Percentiles rank a stretch among this genome's conserved stretches.
Conservation (phyloP, 1,284 basidiomycete species). For the Naganishia albida region DNA sequence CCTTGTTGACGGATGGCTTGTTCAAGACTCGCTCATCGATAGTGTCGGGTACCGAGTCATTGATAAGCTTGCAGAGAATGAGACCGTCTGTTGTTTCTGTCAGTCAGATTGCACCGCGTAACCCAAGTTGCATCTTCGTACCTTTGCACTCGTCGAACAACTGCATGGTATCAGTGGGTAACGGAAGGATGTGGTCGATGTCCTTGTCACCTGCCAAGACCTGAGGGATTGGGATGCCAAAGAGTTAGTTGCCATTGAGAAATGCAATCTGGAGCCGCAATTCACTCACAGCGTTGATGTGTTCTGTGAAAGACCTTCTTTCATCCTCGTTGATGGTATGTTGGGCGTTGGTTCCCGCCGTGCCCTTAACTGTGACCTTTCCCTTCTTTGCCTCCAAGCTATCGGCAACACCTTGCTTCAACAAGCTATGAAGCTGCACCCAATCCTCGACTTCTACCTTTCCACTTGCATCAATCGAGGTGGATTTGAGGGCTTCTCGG, state of each 20-base stretch:
- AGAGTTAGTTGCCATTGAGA: background rate
- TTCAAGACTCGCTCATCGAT: conserved; percentile 98
- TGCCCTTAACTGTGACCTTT: conserved; percentile 91
- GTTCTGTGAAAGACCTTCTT: conserved; percentile 90
- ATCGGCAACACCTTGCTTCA: conserved; percentile 29
- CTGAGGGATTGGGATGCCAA: conserved; percentile 53
- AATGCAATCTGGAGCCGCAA: conserved; percentile 23
- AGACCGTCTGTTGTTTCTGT: conserved; percentile 67
- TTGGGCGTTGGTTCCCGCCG: conserved; percentile 85
- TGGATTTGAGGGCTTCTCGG: conserved; percentile 82
- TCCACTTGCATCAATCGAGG: conserved; percentile 90
- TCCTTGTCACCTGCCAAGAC: conserved; percentile 88
- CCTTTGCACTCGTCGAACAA: conserved; percentile 91
- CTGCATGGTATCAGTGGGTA: conserved; percentile 98
- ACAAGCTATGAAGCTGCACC: conserved; percentile 61
- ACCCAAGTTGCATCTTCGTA: conserved; percentile 37
- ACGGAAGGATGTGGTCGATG: conserved; percentile 78
- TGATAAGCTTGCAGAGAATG: conserved; percentile 96
- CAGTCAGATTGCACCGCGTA: background rate
- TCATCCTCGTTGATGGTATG: conserved; percentile 99
- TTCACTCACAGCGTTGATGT: conserved; percentile 80
- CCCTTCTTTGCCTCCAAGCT: conserved; percentile 67
- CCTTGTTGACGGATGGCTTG: conserved; percentile 71
- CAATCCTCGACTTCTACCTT: conserved; percentile 97
- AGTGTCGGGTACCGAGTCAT: conserved; percentile 97